phyloP scores from a whole-genome alignment of 345 rosid species.

The Populus deltoides region DNA sequence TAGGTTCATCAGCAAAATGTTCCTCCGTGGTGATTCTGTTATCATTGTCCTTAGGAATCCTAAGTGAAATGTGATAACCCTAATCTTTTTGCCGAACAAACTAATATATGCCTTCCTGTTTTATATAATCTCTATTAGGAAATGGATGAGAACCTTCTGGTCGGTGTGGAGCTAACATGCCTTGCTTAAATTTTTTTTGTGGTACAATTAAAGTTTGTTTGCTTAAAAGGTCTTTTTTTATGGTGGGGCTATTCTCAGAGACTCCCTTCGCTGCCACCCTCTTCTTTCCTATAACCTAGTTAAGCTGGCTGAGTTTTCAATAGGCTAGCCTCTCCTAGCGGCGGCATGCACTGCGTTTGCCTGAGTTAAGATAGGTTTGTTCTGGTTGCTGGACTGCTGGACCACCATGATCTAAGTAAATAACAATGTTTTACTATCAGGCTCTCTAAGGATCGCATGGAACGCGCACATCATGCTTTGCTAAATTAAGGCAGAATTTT shows the following conservation, averaged over 20 bases:
- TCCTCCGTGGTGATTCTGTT: conserved; percentile 96
- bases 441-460: neutral
- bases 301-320: neutral
- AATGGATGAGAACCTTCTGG: neutral
- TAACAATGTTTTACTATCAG: neutral
- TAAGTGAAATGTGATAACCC: conserved; percentile 37
- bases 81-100: neutral
- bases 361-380: neutral
- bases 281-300: neutral
- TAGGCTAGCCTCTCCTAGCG: neutral
- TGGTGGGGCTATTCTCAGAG: neutral
- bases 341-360: neutral
- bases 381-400: neutral
- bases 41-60: conserved; percentile 96
- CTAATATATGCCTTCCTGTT: neutral
- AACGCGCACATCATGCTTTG: neutral
- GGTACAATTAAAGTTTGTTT: neutral
- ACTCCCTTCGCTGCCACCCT: neutral
- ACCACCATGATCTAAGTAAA: neutral
- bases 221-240: neutral
- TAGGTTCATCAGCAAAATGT: conserved; percentile 96
- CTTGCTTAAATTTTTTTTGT: neutral
- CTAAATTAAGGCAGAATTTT: neutral
- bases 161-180: neutral
- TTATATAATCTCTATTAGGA: neutral